Conservation (phyloP, 192 early-diverging fungal species). For the Dissophora globulifera region DNA sequence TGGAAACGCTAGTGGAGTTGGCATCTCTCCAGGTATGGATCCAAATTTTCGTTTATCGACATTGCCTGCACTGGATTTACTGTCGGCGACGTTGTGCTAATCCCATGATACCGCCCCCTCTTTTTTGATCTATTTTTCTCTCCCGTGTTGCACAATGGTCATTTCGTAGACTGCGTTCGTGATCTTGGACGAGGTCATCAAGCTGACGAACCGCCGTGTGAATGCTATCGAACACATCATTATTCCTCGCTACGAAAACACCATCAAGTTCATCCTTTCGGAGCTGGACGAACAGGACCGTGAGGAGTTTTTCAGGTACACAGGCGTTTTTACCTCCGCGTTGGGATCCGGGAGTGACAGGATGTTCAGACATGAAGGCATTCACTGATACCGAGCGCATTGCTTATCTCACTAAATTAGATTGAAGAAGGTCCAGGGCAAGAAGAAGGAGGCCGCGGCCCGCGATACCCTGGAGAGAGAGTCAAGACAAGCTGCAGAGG, state of each 20-base stretch:
- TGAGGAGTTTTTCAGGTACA: conserved; percentile 97
- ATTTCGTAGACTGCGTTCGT: conserved; percentile 94
- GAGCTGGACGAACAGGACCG: conserved; percentile 99
- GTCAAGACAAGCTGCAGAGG: conserved; percentile 43
- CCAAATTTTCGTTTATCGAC: neutral
- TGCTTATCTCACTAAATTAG: conserved; percentile 37
- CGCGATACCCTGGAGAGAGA: conserved; percentile 65
- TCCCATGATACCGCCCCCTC: neutral
- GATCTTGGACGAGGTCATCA: conserved; percentile 99
- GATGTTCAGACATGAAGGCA: neutral
- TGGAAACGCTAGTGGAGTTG: conserved; percentile 95
- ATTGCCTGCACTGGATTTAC: no score
- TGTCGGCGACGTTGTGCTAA: neutral
- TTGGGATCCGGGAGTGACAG: no score
- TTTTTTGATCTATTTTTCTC: neutral
- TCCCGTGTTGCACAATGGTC: neutral
- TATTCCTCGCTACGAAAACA: conserved; percentile 98
- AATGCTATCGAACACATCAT: conserved; percentile 99
- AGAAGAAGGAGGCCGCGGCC: conserved; percentile 91
- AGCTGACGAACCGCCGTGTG: conserved; percentile 97
- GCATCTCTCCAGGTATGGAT: conserved; percentile 91
- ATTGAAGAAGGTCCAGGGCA: conserved; percentile 98
- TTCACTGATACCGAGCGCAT: neutral
- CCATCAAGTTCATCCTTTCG: conserved; percentile 94
- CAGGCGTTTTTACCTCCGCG: no score